Evolutionary conservation across 805 yeast genomes (phyloP), one percentile per base, ranked within the genome.

Genomic region (Metschnikowia picachoensis): DNA sequence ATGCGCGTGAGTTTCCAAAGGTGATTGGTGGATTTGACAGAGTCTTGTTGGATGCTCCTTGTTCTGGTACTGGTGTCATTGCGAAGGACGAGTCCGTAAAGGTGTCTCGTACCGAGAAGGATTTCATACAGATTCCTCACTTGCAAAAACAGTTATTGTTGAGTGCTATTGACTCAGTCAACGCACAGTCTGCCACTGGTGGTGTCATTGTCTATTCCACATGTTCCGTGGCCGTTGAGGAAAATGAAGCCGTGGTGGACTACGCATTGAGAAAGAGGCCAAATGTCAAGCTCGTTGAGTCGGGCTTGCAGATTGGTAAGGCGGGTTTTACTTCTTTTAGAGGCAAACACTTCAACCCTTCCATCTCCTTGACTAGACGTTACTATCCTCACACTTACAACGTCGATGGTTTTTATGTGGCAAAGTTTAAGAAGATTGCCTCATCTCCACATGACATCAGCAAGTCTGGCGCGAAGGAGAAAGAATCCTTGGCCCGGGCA

Each of bases 41-140:
- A 68, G 83, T 94, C 34, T 72, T 94, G 53, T 75, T 94, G 57
- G 99, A 94, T 76, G 99, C 99, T 30, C 99, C 99, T 55, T 94
- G 99, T 72, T 90, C 99, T 7, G 99, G 99, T 73, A 92, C 99
- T 3, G 99, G 99, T 71, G 99, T 94, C 57, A 94, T 94, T 62
- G 94, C 96, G 50, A 94, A 94, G 72, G 99, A 94, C 72, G 95
- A 89, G 62, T 83, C 88, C 44, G 98, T 94, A 51, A 94, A 94
- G 69, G 84, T 87, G 12, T 84, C 86, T 52, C 85, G 98, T 75
- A 90, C 96, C 16, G 97, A 90, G 64, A 90, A 90, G 68, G 99
- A 94, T 68, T 94, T 92, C 69, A 84, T 92, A 57, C 95, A 92
- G 68, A 87, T 94, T 58, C 98, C 99, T 46, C 97, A 92, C 66